Evolutionary conservation across 169 alveolate species (phyloP).

Genomic region (Plasmodium gonderi): DNA sequence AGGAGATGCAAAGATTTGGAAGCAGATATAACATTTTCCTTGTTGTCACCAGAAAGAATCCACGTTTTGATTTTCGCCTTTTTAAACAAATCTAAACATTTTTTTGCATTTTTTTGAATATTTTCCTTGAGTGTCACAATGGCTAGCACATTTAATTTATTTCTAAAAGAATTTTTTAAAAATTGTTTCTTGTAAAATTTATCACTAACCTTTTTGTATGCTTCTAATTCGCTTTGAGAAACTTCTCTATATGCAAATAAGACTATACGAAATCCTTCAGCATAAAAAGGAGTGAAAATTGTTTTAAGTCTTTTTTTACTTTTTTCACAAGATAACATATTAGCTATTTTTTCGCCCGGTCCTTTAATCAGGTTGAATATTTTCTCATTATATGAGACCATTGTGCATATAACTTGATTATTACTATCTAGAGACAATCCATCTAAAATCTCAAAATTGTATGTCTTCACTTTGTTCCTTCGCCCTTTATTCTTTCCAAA

Average conservation of each 20-base stretch:
- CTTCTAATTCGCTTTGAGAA: slow-evolving; percentile 17
- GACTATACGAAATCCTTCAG: slow-evolving; percentile 20
- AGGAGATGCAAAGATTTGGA: slow-evolving; percentile 5
- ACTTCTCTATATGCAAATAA: slow-evolving; percentile 23
- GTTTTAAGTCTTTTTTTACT: neutral
- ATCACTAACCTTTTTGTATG: slow-evolving; percentile 3
- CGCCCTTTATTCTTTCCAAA: neutral
- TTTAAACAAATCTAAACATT: slow-evolving; percentile 22
- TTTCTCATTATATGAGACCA: slow-evolving; percentile 13
- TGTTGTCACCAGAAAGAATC: slow-evolving; percentile 43
- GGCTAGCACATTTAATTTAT: neutral
- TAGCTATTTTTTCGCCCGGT: slow-evolving; percentile 3
- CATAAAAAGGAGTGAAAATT: neutral
- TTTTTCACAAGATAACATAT: neutral
- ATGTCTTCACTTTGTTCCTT: neutral
- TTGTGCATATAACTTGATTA: neutral
- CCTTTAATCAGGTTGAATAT: slow-evolving; percentile 10
- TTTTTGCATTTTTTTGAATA: neutral
- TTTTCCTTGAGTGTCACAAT: slow-evolving; percentile 25
- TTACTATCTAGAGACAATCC: neutral
- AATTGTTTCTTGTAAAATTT: neutral
- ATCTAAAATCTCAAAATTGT: slow-evolving; percentile 9
- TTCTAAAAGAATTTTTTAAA: slow-evolving; percentile 11
- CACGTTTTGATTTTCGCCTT: slow-evolving; percentile 43
- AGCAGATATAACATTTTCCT: slow-evolving; percentile 21